Percentiles rank a stretch among this genome's conserved stretches.
Evolutionary conservation across 2,329 filamentous ascomycete species (phyloP).

Genomic region (Alternaria sp.): DNA sequence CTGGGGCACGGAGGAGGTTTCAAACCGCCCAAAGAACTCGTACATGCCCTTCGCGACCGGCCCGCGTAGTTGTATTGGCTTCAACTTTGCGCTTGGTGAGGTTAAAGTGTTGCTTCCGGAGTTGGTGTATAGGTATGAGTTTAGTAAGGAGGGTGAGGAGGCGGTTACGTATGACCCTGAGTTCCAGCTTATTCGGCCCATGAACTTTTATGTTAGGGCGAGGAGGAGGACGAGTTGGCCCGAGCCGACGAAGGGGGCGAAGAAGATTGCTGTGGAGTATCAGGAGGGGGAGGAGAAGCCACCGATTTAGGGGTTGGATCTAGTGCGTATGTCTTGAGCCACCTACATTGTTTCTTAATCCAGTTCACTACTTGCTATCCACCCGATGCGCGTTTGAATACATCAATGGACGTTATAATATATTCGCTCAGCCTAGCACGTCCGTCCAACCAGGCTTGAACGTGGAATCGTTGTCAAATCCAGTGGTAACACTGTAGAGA

Average conservation of each 20-base stretch:
- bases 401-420: too few relatives aligned
- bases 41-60: conserved; percentile 22
- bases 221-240: conserved; percentile 17
- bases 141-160: conserved; percentile 13
- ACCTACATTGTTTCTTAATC: too few relatives aligned
- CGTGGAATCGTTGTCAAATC: too few relatives aligned
- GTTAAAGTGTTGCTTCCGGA: conserved; percentile 14
- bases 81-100: conserved; percentile 19
- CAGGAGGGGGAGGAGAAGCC: conserved; percentile 12
- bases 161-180: conserved; percentile 16
- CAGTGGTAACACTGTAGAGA: too few relatives aligned
- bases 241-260: conserved; percentile 3
- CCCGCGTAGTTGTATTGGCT: conserved; percentile 17
- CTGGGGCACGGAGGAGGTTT: conserved; percentile 62
- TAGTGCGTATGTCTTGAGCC: too few relatives aligned
- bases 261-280: conserved; percentile 20
- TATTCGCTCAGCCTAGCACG: too few relatives aligned
- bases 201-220: conserved; percentile 19
- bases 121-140: conserved; percentile 18
- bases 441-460: too few relatives aligned
- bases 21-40: conserved; percentile 11
- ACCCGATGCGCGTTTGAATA: too few relatives aligned
- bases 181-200: conserved; percentile 19
- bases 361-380: too few relatives aligned
- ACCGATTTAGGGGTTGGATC: background rate